Conservation (phyloP, 202 grass and related monocot species). For the Schoenoplectus triqueter region DNA sequence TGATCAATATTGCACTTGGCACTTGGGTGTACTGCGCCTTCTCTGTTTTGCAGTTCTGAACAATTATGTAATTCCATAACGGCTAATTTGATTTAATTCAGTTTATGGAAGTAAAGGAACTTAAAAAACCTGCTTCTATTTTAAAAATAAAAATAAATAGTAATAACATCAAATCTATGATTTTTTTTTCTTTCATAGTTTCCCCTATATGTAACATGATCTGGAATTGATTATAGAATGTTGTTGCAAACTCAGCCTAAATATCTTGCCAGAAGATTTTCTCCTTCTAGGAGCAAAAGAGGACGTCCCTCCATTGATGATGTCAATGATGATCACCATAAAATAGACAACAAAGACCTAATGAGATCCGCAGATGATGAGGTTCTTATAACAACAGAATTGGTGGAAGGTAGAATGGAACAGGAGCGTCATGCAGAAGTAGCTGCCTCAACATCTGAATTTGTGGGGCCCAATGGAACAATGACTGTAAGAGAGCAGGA, state of each 20-base stretch:
- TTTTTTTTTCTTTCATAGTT: neutral
- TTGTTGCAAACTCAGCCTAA: conserved; percentile 22
- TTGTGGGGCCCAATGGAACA: neutral
- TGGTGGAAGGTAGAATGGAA: neutral
- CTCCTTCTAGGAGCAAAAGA: neutral
- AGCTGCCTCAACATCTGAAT: neutral
- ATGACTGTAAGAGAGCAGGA: neutral
- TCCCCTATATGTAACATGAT: neutral
- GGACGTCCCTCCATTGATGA: neutral
- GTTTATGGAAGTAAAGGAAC: neutral
- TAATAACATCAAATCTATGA: conserved; percentile 10
- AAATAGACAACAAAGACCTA: neutral
- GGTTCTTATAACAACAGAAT: neutral
- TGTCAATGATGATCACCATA: neutral
- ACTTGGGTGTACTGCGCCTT: neutral
- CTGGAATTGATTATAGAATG: neutral
- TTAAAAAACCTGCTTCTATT: neutral
- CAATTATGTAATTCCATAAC: neutral
- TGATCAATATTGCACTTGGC: neutral
- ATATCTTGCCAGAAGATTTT: neutral
- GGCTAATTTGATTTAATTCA: neutral
- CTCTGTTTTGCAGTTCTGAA: neutral
- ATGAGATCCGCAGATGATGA: neutral
- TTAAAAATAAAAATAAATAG: neutral
- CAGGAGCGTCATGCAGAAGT: neutral